Percentiles rank a stretch among this genome's conserved stretches.
Evolutionary conservation across 129 eudicot species (phyloP).

Genomic region (Centaurea solstitialis): DNA sequence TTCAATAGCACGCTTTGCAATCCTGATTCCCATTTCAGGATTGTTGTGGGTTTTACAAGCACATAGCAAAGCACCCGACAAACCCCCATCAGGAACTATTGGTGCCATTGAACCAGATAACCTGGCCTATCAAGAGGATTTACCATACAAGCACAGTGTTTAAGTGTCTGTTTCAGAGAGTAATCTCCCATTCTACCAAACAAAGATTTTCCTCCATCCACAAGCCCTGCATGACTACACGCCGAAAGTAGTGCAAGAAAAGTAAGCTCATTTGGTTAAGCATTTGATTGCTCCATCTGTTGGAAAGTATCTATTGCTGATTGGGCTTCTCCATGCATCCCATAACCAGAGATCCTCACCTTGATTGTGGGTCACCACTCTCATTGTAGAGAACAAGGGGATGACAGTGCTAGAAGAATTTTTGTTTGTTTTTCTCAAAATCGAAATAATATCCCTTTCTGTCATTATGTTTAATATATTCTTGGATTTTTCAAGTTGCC

Average conservation of each 20-base stretch:
- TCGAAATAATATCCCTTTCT: constrained; percentile 58
- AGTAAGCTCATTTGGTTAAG: constrained; percentile 68
- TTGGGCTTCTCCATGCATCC: constrained; percentile 71
- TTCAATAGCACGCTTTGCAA: constrained; percentile 67
- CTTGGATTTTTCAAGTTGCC: constrained; percentile 54
- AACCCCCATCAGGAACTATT: constrained; percentile 71
- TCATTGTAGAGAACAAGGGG: too few relatives aligned
- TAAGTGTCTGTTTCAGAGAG: constrained; percentile 54
- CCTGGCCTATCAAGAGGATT: constrained; percentile 85
- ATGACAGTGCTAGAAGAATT: too few relatives aligned
- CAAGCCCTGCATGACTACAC: constrained; percentile 78
- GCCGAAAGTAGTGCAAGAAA: constrained; percentile 82
- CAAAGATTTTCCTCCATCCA: constrained; percentile 59
- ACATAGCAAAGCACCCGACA: constrained; percentile 84
- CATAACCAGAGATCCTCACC: constrained; percentile 84
- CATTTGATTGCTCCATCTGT: constrained; percentile 48
- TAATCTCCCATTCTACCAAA: constrained; percentile 61
- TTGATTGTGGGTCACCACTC: too few relatives aligned
- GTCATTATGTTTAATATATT: constrained; percentile 61
- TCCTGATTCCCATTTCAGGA: constrained; percentile 64
- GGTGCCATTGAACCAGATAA: constrained; percentile 63
- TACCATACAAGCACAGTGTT: constrained; percentile 85
- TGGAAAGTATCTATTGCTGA: constrained; percentile 59
- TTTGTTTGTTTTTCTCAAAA: too few relatives aligned
- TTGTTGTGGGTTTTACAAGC: constrained; percentile 78